A percentile compares a stretch with the other conserved stretches of the same genome.
Conservation (phyloP, 306 rosid genomes). For the Adenanthera pavonina region DNA sequence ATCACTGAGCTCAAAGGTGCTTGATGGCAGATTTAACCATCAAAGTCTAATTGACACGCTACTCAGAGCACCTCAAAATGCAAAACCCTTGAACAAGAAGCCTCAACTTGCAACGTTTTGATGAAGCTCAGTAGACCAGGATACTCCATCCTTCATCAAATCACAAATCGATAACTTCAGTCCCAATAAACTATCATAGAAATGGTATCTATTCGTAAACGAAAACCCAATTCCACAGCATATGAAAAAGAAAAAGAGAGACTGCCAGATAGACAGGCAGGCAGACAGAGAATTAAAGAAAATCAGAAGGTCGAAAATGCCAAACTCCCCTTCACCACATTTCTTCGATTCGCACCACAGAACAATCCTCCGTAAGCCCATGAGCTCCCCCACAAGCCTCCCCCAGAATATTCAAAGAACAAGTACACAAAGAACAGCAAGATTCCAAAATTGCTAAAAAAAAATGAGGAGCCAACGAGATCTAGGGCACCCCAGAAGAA, state of each 20-base stretch:
- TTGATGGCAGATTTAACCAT: background rate
- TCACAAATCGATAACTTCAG: conserved; percentile 40
- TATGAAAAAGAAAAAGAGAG: background rate
- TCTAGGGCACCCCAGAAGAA: conserved; percentile 5
- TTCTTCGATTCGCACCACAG: background rate
- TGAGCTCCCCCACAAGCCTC: conserved; percentile 31
- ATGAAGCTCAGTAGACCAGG: conserved; percentile 40
- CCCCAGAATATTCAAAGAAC: background rate
- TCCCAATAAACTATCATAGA: conserved; percentile 19
- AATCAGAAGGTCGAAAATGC: conserved; percentile 21
- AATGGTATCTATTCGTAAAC: background rate
- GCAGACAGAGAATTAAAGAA: background rate
- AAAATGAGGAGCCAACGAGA: background rate
- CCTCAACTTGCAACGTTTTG: conserved; percentile 30
- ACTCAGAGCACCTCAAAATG: conserved; percentile 29
- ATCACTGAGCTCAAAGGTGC: conserved; percentile 8
- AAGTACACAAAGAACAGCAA: background rate
- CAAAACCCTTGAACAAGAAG: conserved; percentile 25
- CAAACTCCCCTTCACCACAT: conserved; percentile 17
- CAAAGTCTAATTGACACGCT: conserved; percentile 17
- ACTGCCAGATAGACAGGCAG: background rate
- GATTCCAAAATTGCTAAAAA: background rate
- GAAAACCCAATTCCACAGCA: conserved; percentile 2
- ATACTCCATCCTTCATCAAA: background rate
- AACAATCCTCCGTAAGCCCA: conserved; percentile 34